Evolutionary conservation across 257 asterid species (phyloP).

Genomic region (Ilex aquifolium): DNA sequence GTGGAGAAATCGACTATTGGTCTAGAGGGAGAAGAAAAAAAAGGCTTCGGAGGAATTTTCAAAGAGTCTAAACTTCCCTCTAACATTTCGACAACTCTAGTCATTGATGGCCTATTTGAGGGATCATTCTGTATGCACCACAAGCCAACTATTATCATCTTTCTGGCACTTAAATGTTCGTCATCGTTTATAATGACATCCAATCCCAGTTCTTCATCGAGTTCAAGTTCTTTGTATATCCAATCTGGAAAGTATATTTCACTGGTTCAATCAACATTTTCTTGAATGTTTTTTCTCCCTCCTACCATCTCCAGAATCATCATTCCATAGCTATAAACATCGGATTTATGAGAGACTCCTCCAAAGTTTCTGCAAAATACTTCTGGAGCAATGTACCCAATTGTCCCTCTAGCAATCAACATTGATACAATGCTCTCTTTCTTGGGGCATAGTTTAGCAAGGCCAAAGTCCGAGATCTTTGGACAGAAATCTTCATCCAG

Average conservation of each 20-base stretch:
- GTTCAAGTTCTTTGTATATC: background rate
- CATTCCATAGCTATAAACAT: constrained; percentile 1
- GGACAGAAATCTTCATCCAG: background rate
- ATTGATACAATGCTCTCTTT: background rate
- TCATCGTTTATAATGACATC: background rate
- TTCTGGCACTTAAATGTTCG: background rate
- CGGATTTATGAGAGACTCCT: background rate
- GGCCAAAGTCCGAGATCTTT: background rate
- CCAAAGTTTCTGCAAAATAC: background rate
- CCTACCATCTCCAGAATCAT: background rate
- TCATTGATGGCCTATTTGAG: too few species aligned
- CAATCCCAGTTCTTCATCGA: background rate
- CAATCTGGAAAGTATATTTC: background rate
- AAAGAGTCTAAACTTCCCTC: too few species aligned
- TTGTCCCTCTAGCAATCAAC: background rate
- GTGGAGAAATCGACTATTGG: too few species aligned
- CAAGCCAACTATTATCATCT: background rate
- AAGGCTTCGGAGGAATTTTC: too few species aligned
- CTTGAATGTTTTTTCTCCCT: background rate
- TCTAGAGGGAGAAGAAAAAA: too few species aligned
- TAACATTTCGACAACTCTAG: too few species aligned
- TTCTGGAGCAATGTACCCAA: background rate
- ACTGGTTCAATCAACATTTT: background rate
- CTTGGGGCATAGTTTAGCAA: background rate
- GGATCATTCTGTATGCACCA: background rate